Percentiles rank a stretch among this genome's conserved stretches.
Evolutionary conservation across 768 basidiomycete genomes (phyloP).

Genomic region (Lactifluus rugatus): DNA sequence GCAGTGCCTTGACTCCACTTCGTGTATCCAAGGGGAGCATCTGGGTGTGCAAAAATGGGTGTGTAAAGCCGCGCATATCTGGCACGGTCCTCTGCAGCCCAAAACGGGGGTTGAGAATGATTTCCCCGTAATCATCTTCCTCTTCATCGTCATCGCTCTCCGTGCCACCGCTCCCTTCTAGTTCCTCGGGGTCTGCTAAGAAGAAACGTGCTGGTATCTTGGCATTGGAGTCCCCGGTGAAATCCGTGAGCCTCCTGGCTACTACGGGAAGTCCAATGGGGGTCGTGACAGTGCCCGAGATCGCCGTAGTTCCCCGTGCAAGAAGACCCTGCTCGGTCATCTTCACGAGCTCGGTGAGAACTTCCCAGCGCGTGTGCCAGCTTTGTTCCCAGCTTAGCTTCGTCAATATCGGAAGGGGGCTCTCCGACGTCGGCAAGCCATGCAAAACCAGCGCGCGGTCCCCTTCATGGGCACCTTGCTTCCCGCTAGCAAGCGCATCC

Average conservation of each 20-base stretch:
- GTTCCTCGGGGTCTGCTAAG: not conserved
- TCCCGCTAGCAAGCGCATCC: not conserved
- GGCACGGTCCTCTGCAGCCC: not conserved
- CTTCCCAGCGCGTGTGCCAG: slow-evolving; percentile 21
- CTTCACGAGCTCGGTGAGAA: slow-evolving; percentile 17
- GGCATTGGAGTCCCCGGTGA: not conserved
- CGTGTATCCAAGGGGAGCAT: not conserved
- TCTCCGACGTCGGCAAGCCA: not conserved
- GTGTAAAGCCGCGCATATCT: not conserved
- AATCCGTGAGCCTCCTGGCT: slow-evolving; percentile 4
- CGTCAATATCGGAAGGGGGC: not conserved
- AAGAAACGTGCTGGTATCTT: slow-evolving; percentile 1
- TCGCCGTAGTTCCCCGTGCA: not conserved
- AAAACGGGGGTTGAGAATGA: slow-evolving; percentile 17
- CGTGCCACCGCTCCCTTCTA: not conserved
- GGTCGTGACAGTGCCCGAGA: slow-evolving; percentile 7
- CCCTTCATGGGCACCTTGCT: not conserved
- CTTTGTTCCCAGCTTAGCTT: slow-evolving; percentile 12
- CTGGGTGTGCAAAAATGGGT: not conserved
- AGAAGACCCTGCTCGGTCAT: slow-evolving; percentile 10
- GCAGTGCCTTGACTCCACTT: not conserved
- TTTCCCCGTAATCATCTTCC: slow-evolving; percentile 19
- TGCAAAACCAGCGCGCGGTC: not conserved
- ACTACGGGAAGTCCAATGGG: slow-evolving; percentile 15
- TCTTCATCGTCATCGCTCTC: slow-evolving; percentile 15